phyloP scores from a whole-genome alignment of 2,329 filamentous ascomycete genomes.

The Xylaria hypoxylon region DNA sequence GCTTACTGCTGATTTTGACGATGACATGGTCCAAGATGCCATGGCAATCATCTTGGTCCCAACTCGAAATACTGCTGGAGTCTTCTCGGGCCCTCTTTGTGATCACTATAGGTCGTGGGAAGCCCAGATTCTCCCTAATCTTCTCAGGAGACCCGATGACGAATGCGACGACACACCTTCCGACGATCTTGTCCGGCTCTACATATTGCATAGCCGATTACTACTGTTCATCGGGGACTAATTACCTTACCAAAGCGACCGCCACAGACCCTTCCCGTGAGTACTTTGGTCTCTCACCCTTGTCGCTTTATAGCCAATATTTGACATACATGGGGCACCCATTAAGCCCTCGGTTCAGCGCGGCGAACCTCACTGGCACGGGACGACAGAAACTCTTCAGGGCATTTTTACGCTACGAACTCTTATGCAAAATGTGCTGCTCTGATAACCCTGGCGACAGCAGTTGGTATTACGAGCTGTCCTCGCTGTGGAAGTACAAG shows the following conservation, averaged over 20 bases:
- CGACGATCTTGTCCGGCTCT: neutral
- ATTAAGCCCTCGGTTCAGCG: conserved; percentile 10
- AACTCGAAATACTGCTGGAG: neutral
- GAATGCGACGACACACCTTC: neutral
- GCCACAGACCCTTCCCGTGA: neutral
- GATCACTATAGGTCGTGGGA: neutral
- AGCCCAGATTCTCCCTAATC: neutral
- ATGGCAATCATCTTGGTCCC: conserved; percentile 8
- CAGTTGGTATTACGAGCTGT: conserved; percentile 12
- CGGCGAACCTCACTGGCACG: conserved; percentile 5
- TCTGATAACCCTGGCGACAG: conserved; percentile 12
- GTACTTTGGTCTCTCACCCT: neutral
- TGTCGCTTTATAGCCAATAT: neutral
- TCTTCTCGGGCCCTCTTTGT: neutral
- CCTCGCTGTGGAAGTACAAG: conserved; percentile 21
- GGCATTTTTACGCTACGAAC: conserved; percentile 15
- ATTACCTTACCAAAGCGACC: conserved; percentile 2
- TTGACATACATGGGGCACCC: conserved; percentile 15
- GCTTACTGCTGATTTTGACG: neutral
- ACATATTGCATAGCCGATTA: neutral
- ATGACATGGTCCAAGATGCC: conserved; percentile 6
- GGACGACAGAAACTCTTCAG: conserved; percentile 18
- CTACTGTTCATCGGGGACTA: conserved; percentile 3
- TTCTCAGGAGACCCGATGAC: conserved; percentile 1
- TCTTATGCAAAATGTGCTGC: conserved; percentile 21